A percentile compares a stretch with the other conserved stretches of the same genome.
Evolutionary conservation across 1,139 yeast species (phyloP).

Genomic region (Pichia kudriavzevii): DNA sequence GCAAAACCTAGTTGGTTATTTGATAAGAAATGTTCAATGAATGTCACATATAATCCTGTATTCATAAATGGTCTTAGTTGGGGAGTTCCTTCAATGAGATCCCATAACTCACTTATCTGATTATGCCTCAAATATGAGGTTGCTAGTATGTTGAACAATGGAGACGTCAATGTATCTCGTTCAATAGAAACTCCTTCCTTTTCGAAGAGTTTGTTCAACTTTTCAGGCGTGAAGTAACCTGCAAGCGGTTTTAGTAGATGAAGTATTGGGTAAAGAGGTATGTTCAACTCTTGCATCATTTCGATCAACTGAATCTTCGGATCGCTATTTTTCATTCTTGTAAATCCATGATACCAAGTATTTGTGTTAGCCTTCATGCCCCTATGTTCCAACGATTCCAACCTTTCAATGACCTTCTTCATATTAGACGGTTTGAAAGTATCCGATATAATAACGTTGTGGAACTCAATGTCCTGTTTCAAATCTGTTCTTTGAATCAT

Average conservation of each 20-base stretch:
- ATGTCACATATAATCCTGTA: conserved; percentile 16
- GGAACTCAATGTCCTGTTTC: conserved; percentile 23
- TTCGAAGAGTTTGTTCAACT: conserved; percentile 13
- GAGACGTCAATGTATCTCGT: conserved; percentile 3
- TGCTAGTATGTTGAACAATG: conserved; percentile 18
- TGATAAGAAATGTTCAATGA: conserved; percentile 17
- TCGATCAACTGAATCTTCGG: conserved; percentile 17
- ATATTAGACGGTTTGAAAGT: conserved; percentile 14
- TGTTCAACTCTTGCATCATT: conserved; percentile 18
- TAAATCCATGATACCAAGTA: conserved; percentile 24
- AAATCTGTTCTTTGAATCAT: conserved; percentile 19
- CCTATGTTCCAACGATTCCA: conserved; percentile 14
- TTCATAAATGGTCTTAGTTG: conserved; percentile 4
- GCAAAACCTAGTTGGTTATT: conserved; percentile 18
- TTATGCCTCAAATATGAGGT: conserved; percentile 15
- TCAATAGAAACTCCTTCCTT: conserved; percentile 10
- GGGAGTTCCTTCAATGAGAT: conserved; percentile 4
- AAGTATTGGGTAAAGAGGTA: conserved; percentile 19
- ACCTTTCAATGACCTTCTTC: conserved; percentile 14
- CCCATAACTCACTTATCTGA: conserved; percentile 17
- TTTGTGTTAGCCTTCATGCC: conserved; percentile 17
- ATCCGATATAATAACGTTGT: conserved; percentile 19
- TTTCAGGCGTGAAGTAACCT: conserved; percentile 11
- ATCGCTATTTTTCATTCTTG: conserved; percentile 14
- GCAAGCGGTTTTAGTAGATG: conserved; percentile 11